Conservation (phyloP, 306 rosid species). For the Fagus crenata region DNA sequence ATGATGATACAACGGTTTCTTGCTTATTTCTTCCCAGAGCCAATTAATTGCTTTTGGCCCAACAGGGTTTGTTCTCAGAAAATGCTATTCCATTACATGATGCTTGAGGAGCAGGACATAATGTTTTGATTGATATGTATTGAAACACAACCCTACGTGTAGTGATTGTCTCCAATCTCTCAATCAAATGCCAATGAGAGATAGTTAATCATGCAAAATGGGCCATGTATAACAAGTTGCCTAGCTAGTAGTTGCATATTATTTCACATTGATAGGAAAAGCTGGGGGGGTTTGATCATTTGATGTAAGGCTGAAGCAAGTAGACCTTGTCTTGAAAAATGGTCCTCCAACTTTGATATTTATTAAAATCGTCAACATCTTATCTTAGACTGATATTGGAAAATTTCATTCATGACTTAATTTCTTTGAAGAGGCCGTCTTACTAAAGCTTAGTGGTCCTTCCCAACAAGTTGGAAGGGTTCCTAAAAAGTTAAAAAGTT, state of each 20-base stretch:
- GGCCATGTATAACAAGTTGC: background rate
- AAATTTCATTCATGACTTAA: slow-evolving; percentile 12
- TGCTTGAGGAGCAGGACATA: no score
- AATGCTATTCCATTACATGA: no score
- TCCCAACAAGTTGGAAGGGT: slow-evolving; percentile 17
- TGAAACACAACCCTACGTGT: no score
- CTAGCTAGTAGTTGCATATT: background rate
- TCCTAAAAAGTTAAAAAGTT: background rate
- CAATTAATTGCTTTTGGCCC: background rate
- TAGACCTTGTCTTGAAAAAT: background rate
- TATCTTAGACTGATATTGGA: slow-evolving; percentile 10
- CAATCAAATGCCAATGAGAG: background rate
- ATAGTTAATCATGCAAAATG: background rate
- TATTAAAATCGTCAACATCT: background rate
- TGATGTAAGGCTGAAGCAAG: background rate
- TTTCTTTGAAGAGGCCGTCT: slow-evolving; percentile 14
- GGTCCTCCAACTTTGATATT: slow-evolving; percentile 14
- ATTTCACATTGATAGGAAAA: background rate
- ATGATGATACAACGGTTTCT: background rate
- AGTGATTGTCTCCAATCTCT: no score
- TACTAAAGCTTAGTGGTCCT: slow-evolving; percentile 39
- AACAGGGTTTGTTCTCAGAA: no score
- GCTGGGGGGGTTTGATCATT: slow-evolving; percentile 2
- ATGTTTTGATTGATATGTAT: no score
- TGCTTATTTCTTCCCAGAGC: background rate